Evolutionary conservation across 345 rosid genomes (phyloP).

Genomic region (Excoecaria agallocha): DNA sequence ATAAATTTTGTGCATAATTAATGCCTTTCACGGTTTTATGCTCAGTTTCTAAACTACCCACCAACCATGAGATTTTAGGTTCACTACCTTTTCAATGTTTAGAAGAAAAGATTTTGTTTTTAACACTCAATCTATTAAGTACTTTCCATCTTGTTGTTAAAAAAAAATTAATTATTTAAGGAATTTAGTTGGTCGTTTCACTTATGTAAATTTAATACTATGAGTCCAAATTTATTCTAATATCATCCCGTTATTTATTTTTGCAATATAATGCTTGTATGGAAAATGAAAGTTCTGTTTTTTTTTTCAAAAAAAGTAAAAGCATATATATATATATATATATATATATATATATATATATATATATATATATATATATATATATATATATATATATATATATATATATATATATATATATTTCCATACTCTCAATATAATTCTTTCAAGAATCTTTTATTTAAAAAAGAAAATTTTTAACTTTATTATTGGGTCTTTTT

Average conservation of each 20-base stretch:
- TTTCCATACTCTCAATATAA: too few relatives aligned
- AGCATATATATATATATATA: too few relatives aligned
- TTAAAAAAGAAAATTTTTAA: background rate
- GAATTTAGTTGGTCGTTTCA: background rate
- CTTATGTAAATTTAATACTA: background rate
- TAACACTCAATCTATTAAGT: background rate
- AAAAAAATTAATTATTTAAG: background rate
- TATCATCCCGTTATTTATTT: too few relatives aligned
- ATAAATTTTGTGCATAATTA: background rate
- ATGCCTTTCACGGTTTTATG: background rate
- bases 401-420: too few relatives aligned
- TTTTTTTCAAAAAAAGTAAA: too few relatives aligned
- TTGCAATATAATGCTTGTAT: too few relatives aligned
- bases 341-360: too few relatives aligned
- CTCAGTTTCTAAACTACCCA: conserved; percentile 19
- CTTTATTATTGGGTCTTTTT: background rate
- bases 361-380: too few relatives aligned
- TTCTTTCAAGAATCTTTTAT: too few relatives aligned
- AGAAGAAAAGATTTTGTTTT: background rate
- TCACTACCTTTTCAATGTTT: background rate
- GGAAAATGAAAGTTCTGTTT: too few relatives aligned
- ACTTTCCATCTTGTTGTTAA: background rate
- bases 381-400: too few relatives aligned
- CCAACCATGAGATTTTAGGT: conserved; percentile 5
- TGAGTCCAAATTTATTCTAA: too few relatives aligned